Base-by-base conservation (phyloP, 768 basidiomycete species). In the Suillus subalutaceus region DNA sequence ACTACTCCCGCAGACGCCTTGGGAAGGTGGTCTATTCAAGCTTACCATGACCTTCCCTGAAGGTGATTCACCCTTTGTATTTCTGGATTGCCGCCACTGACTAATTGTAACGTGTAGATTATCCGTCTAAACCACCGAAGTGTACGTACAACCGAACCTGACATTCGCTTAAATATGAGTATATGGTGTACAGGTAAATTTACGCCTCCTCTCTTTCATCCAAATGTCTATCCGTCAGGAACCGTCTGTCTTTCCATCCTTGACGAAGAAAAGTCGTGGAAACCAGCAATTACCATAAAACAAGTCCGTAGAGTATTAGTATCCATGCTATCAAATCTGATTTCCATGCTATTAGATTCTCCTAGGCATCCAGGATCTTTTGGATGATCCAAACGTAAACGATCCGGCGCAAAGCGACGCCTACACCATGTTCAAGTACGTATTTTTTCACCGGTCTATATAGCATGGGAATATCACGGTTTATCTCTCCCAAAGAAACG, bases 191-290 rank as follows among this genome's bases (percentile, higher is more conserved):
- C 74, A 97, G 96, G 96, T 83, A 99, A 99, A 90, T 99, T 98
- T 80, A 83, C 89, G 1, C 97, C 97, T 2, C 91, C 97, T 43
- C 82, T 99, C 59, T 98, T 98, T 82, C 97, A 99, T 76, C 96
- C 97, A 35, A 99, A 99, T 75, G 96, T 99, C 63, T 99, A 98
- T 75, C 97, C 97, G 0, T 99, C 97, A 38, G 97, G 97, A 32
- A 99, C 97, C 23, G 96, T 99, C 56, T 99, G 97, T 77, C 83
- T 99, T 37, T 98, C 96, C 13, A 99, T 99, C 73, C 80, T 99
- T 63, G 97, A 99, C 73, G 97, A 99, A 75, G 97, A 99, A 79
- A 99, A 99, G 77, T 91, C 90, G 1, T 99, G 97, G 97, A 98
- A 98, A 75, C 96, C 97, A 32, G 93, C 96, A 8, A 98, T 99